Conservation (phyloP, 2,329 filamentous ascomycete species). For the Penicillium verrucosum region DNA sequence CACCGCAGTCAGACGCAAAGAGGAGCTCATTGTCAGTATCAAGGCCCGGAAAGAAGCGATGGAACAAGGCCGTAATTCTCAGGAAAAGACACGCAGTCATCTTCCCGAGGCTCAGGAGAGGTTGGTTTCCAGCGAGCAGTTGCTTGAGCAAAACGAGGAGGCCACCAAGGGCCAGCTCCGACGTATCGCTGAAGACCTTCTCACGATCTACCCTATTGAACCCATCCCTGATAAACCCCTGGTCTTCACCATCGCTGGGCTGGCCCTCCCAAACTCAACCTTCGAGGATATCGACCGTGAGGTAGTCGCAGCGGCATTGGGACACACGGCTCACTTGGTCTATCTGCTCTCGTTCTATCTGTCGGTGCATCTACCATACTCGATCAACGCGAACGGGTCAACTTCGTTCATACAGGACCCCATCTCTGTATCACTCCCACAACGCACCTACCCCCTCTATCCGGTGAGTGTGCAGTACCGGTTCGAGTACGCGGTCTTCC, state of each 20-base stretch:
- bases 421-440: constrained; percentile 55
- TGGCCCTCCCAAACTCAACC: constrained; percentile 75
- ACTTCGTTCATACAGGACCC: constrained; percentile 73
- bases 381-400: constrained; percentile 68
- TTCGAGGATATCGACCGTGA: constrained; percentile 68
- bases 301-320: constrained; percentile 73
- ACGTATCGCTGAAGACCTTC: constrained; percentile 80
- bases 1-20: constrained; percentile 58
- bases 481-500: constrained; percentile 93
- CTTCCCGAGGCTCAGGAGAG: constrained; percentile 61
- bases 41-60: constrained; percentile 66
- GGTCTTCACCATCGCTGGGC: constrained; percentile 76
- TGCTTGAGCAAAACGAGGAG: constrained; percentile 56
- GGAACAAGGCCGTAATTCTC: constrained; percentile 56
- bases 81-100: constrained; percentile 58
- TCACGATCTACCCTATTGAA: constrained; percentile 75
- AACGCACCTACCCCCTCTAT: constrained; percentile 78
- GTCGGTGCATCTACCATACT: constrained; percentile 73
- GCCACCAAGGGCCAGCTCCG: constrained; percentile 81
- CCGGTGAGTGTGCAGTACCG: constrained; percentile 73
- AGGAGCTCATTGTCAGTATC: constrained; percentile 67
- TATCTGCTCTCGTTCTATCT: constrained; percentile 80
- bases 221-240: constrained; percentile 64
- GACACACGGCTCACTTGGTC: constrained; percentile 72
- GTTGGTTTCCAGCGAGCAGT: constrained; percentile 54